A percentile compares a stretch with the other conserved stretches of the same genome.
phyloP scores from a whole-genome alignment of 495 filamentous ascomycete genomes.

The Neurospora sp. region DNA sequence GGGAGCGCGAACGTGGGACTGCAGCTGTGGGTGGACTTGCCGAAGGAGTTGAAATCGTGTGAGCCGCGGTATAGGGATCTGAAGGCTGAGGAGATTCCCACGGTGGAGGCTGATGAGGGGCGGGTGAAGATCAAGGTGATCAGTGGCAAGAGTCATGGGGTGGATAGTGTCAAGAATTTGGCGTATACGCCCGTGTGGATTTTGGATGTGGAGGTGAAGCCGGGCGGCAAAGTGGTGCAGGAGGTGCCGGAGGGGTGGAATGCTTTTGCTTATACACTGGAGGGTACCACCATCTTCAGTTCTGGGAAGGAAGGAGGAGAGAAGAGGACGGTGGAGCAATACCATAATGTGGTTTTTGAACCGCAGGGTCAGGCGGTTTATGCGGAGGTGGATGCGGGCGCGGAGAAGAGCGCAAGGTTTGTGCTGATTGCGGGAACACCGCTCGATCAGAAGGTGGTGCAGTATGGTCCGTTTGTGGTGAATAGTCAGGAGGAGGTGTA shows the following conservation, averaged over 20 bases:
- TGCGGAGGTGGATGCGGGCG: slow-evolving; percentile 57
- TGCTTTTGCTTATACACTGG: slow-evolving; percentile 75
- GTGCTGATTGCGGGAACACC: slow-evolving; percentile 78
- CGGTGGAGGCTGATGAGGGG: slow-evolving; percentile 54
- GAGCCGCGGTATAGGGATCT: slow-evolving; percentile 91
- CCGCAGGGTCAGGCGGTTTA: slow-evolving; percentile 63
- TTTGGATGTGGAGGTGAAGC: slow-evolving; percentile 72
- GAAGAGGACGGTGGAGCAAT: slow-evolving; percentile 53
- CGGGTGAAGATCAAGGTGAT: slow-evolving; percentile 83
- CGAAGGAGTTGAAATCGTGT: slow-evolving; percentile 67
- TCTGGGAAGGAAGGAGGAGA: slow-evolving; percentile 43
- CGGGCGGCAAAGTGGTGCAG: slow-evolving; percentile 67
- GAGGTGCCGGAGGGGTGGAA: slow-evolving; percentile 76
- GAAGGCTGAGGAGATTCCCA: slow-evolving; percentile 63
- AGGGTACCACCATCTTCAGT: slow-evolving; percentile 55
- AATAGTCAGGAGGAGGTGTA: slow-evolving; percentile 77
- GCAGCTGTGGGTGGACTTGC: slow-evolving; percentile 93
- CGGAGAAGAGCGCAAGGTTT: slow-evolving; percentile 52
- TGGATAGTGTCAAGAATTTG: slow-evolving; percentile 77
- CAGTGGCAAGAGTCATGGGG: slow-evolving; percentile 67
- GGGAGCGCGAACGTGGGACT: slow-evolving; percentile 75
- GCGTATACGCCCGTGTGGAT: slow-evolving; percentile 96
- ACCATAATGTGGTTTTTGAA: slow-evolving; percentile 86
- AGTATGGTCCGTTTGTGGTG: slow-evolving; percentile 93
- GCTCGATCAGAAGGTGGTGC: slow-evolving; percentile 83